Evolutionary conservation across 2,329 filamentous ascomycete species (phyloP).

Genomic region (Penicillium concentricum): DNA sequence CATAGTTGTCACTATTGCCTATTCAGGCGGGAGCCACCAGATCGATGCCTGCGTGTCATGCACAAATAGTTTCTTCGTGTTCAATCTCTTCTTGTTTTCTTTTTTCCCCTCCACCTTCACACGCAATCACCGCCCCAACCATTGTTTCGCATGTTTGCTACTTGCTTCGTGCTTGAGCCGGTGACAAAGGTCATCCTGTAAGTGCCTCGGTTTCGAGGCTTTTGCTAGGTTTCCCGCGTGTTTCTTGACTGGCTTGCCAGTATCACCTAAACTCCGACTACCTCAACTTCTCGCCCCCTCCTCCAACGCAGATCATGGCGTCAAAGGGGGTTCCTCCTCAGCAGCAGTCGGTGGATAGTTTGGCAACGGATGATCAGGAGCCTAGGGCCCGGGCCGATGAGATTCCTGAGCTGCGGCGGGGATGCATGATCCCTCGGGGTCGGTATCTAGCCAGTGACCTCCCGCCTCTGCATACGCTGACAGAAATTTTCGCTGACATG

Average conservation of each 20-base stretch:
- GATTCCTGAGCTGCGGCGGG: slow-evolving; percentile 25
- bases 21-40: background rate
- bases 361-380: background rate
- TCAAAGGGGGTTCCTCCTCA: background rate
- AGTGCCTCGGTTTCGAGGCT: background rate
- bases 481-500: slow-evolving; percentile 32
- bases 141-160: background rate
- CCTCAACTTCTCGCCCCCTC: background rate
- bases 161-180: background rate
- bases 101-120: background rate
- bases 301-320: background rate
- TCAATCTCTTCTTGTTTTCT: background rate
- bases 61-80: background rate
- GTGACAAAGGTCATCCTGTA: background rate
- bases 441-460: slow-evolving; percentile 20
- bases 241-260: background rate
- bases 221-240: background rate
- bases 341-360: background rate
- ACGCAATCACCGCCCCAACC: background rate
- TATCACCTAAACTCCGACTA: background rate
- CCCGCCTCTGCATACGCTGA: slow-evolving; percentile 28
- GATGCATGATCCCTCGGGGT: background rate
- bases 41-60: background rate
- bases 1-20: background rate
- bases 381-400: slow-evolving; percentile 8